Conservation (phyloP, 331 rosid species). For the Quercus lobata region DNA sequence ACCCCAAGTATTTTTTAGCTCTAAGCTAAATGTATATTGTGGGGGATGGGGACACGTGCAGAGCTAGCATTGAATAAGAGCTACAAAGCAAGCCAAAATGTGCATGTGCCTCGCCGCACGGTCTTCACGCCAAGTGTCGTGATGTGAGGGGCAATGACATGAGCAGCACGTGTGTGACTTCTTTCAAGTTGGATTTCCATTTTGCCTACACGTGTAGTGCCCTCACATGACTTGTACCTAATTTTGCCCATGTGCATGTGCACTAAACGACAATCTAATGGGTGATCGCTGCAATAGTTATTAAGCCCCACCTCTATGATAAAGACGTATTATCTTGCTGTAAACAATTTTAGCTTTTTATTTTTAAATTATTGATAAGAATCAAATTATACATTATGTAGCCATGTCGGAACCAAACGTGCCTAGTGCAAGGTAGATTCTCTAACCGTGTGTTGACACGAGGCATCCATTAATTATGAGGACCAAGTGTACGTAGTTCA, state of each 20-base stretch:
- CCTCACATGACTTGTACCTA: constrained; percentile 41
- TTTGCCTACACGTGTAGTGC: constrained; percentile 25
- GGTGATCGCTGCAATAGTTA: constrained; percentile 13
- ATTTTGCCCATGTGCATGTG: constrained; percentile 42
- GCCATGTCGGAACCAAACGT: background rate
- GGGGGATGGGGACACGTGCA: constrained; percentile 20
- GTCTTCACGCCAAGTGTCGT: constrained; percentile 25
- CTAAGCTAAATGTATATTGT: background rate
- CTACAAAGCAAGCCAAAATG: background rate
- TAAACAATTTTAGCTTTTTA: background rate
- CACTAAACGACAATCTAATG: constrained; percentile 25
- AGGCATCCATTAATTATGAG: constrained; percentile 21
- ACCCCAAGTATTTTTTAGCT: background rate
- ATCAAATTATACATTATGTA: background rate
- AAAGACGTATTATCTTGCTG: background rate
- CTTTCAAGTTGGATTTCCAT: background rate
- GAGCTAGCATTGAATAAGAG: background rate
- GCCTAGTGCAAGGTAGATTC: constrained; percentile 4
- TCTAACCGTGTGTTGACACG: constrained; percentile 8
- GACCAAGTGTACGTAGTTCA: no score
- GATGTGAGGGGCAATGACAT: background rate
- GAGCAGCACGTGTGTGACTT: constrained; percentile 27
- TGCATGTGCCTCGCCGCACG: constrained; percentile 37
- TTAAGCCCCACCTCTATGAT: constrained; percentile 9
- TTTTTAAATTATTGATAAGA: background rate